Evolutionary conservation across 106 monocot species (phyloP).

Genomic region (Dendrobium chrysotoxum): DNA sequence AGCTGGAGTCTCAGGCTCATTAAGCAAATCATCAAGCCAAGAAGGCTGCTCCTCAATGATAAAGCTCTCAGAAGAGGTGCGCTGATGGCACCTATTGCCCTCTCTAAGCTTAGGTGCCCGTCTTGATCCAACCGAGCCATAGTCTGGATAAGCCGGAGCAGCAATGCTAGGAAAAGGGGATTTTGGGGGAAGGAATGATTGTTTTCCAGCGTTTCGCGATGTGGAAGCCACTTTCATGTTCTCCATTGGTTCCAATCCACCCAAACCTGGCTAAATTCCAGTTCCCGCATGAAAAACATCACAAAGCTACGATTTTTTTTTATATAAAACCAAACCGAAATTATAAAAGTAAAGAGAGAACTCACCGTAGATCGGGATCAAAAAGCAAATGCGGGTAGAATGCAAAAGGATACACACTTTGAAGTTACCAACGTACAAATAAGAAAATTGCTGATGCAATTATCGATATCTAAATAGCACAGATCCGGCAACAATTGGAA

Average conservation of each 20-base stretch:
- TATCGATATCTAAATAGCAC: not conserved
- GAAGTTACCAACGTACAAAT: not conserved
- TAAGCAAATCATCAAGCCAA: conserved; percentile 92
- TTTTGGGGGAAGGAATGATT: conserved; percentile 56
- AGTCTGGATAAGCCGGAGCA: conserved; percentile 28
- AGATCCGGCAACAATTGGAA: not conserved
- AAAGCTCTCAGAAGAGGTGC: conserved; percentile 83
- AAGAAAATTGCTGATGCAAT: not conserved
- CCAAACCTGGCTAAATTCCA: conserved; percentile 8
- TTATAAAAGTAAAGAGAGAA: not conserved
- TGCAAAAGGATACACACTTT: not conserved
- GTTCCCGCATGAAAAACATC: not conserved
- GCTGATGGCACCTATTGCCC: conserved; percentile 41
- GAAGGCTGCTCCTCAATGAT: conserved; percentile 88
- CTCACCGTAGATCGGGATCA: not conserved
- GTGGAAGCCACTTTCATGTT: conserved; percentile 28
- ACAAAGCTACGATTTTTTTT: not conserved
- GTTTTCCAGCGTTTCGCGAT: conserved; percentile 45
- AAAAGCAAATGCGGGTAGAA: not conserved
- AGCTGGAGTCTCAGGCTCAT: conserved; percentile 81
- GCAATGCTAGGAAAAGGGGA: conserved; percentile 43
- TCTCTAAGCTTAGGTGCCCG: conserved; percentile 28
- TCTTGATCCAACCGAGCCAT: conserved; percentile 29
- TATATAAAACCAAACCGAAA: not conserved
- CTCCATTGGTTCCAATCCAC: conserved; percentile 22